Percentiles rank a stretch among this genome's conserved stretches.
Evolutionary conservation across 352 stramenopile genomes (phyloP).

Genomic region (Phytopythium kandeliae): DNA sequence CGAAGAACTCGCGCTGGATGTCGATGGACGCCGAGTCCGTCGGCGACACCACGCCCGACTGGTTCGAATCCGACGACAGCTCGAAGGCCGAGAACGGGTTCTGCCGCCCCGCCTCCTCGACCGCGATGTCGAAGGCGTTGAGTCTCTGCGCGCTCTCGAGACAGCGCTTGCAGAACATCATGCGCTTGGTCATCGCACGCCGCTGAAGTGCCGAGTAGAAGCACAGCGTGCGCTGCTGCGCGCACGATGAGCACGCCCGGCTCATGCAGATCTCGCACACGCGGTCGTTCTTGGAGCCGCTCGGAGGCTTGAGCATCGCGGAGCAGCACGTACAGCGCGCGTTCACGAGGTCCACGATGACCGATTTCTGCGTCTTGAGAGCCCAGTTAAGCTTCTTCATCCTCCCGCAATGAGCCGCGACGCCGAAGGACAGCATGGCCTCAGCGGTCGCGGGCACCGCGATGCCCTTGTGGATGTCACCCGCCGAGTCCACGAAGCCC

Average conservation of each 20-base stretch:
- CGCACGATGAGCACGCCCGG: constrained; percentile 10
- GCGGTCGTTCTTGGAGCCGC: background rate
- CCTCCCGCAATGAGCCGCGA: constrained; percentile 4
- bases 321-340: background rate
- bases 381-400: constrained; percentile 24
- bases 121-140: constrained; percentile 20
- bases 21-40: constrained; percentile 26
- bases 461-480: constrained; percentile 5
- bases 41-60: constrained; percentile 19
- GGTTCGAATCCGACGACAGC: constrained; percentile 14
- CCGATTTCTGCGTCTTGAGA: constrained; percentile 13
- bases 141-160: constrained; percentile 11
- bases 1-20: constrained; percentile 32
- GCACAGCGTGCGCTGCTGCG: constrained; percentile 14
- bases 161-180: constrained; percentile 21
- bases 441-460: constrained; percentile 8
- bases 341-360: constrained; percentile 7
- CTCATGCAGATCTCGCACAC: constrained; percentile 8
- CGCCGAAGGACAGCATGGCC: constrained; percentile 6
- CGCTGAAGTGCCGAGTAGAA: constrained; percentile 15
- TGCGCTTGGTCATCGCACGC: constrained; percentile 14
- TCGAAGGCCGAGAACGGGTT: constrained; percentile 28
- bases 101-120: constrained; percentile 18
- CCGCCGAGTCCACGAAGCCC: constrained; percentile 9
- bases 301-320: background rate